phyloP scores from a whole-genome alignment of 2,329 filamentous ascomycete genomes.

The Thielaviopsis musarum region DNA sequence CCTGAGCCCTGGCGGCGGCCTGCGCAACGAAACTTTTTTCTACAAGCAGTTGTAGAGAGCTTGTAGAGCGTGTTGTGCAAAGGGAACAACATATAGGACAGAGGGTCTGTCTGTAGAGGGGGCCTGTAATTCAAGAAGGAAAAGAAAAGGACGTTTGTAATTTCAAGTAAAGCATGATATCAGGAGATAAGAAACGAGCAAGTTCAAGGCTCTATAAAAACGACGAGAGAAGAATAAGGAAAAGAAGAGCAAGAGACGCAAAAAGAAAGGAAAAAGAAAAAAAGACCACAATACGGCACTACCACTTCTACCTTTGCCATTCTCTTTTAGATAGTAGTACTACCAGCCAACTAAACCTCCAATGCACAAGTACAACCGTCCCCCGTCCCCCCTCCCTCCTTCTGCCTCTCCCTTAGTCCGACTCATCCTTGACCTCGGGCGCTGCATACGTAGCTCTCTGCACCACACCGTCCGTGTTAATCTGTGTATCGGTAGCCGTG shows the following conservation, averaged over 20 bases:
- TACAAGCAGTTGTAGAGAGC: conserved; percentile 35
- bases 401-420: conserved; percentile 22
- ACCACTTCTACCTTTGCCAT: not conserved
- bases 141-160: not conserved
- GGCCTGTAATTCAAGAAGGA: too few relatives aligned
- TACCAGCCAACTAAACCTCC: too few relatives aligned
- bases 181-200: not conserved
- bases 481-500: conserved; percentile 37
- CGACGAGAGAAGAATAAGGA: not conserved
- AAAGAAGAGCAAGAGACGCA: not conserved
- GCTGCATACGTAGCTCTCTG: conserved; percentile 24
- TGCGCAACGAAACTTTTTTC: conserved; percentile 37
- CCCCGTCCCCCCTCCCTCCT: not conserved
- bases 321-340: too few relatives aligned
- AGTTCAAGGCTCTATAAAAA: not conserved
- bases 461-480: conserved; percentile 23
- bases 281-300: not conserved
- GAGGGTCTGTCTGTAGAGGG: not conserved
- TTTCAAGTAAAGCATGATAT: not conserved
- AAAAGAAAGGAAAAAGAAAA: not conserved
- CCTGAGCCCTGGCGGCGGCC: conserved; percentile 29
- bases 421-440: conserved; percentile 36
- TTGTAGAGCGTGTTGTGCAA: too few relatives aligned
- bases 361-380: too few relatives aligned
- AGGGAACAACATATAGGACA: too few relatives aligned